Conservation (phyloP, 371 early-diverging fungal species). For the Amoeboaphelidium protococcarum region DNA sequence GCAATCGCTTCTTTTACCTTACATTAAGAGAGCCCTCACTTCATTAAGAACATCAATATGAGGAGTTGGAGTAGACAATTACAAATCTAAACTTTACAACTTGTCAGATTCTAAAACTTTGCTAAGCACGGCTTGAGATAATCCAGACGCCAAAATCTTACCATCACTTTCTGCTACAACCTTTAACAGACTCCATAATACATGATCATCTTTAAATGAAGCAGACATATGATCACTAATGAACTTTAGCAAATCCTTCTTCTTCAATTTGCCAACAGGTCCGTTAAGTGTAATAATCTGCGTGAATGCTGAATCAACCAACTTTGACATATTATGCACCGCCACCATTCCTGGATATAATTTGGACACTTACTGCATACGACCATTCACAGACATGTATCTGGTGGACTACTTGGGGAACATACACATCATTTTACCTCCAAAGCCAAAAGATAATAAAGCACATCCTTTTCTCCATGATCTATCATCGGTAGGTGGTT, state of each 20-base stretch:
- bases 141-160: not conserved
- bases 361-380: too few relatives aligned
- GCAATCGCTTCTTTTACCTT: not conserved
- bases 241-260: not conserved
- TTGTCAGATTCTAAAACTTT: not conserved
- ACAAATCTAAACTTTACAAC: not conserved
- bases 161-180: not conserved
- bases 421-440: conserved; percentile 47
- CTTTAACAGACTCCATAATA: not conserved
- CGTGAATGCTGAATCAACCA: too few relatives aligned
- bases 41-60: not conserved
- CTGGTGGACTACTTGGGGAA: conserved; percentile 41
- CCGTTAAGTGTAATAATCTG: not conserved
- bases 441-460: conserved; percentile 53
- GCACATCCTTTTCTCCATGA: conserved; percentile 47
- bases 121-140: not conserved
- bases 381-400: conserved; percentile 10
- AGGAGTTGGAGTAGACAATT: too few relatives aligned
- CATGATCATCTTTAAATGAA: not conserved
- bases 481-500: too few relatives aligned
- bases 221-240: not conserved
- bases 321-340: too few relatives aligned
- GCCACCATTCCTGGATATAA: too few relatives aligned
- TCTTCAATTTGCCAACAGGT: not conserved
- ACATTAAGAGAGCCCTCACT: not conserved